Percentiles rank a stretch among this genome's conserved stretches.
These are phyloP conservation scores for Backusella mclennaniae DNA, from an alignment of 192 early-diverging fungal genomes.

Conservation along the genomic window DNA sequence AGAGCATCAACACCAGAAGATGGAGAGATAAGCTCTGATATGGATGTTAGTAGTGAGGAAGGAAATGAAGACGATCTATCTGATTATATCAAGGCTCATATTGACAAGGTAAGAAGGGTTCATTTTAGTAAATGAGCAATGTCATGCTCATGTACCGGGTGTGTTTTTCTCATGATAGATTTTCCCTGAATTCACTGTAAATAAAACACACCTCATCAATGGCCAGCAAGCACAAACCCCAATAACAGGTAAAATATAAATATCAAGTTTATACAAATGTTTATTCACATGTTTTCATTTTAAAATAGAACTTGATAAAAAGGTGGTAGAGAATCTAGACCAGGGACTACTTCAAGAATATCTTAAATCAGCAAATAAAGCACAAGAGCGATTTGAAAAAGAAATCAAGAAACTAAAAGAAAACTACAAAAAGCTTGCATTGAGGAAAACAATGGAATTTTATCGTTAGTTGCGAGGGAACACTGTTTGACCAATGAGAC, in stretches of 20 bases:
- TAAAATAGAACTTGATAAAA: background rate
- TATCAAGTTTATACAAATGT: background rate
- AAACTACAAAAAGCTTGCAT: background rate
- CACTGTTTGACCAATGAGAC: constrained; percentile 39
- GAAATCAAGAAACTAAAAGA: background rate
- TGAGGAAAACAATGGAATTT: background rate
- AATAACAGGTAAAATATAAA: background rate
- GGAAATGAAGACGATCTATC: too few relatives aligned
- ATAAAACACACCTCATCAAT: background rate
- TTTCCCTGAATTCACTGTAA: background rate
- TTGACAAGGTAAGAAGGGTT: background rate
- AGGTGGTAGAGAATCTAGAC: background rate
- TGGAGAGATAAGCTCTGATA: background rate
- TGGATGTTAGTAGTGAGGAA: background rate
- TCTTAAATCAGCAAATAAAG: background rate
- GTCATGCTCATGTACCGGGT: background rate
- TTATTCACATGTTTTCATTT: background rate
- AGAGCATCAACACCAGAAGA: background rate
- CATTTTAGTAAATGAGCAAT: background rate
- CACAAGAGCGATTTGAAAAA: background rate
- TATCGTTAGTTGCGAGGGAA: constrained; percentile 27
- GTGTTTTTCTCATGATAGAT: background rate
- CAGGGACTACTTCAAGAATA: background rate
- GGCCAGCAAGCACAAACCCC: background rate
- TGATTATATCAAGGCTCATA: too few relatives aligned